Percentiles rank a stretch among this genome's conserved stretches.
Conservation (phyloP, 345 rosid species). For the Dimocarpus longan region DNA sequence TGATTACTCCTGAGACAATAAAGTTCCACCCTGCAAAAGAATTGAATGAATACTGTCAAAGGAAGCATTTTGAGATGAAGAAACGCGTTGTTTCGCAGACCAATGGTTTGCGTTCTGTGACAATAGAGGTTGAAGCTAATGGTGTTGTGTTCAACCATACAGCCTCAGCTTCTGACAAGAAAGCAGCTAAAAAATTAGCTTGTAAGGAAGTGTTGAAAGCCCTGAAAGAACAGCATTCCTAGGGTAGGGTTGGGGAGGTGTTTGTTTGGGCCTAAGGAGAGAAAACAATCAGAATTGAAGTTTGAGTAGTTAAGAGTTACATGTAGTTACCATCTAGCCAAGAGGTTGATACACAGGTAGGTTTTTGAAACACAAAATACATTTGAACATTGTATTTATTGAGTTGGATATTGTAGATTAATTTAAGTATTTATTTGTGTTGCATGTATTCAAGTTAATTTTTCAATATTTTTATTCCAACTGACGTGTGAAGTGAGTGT, state of each 20-base stretch:
- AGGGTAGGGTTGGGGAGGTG: too few relatives aligned
- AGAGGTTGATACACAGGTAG: too few relatives aligned
- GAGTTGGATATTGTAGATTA: too few relatives aligned
- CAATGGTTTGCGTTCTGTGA: constrained; percentile 34
- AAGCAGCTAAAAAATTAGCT: constrained; percentile 62
- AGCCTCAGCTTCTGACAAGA: constrained; percentile 42
- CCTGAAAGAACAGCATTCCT: constrained; percentile 34
- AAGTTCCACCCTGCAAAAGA: constrained; percentile 68
- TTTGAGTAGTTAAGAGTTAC: too few relatives aligned
- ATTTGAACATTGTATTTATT: too few relatives aligned
- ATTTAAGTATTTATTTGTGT: too few relatives aligned
- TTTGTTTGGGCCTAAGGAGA: not conserved
- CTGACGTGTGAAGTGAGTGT: too few relatives aligned
- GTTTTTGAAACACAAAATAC: too few relatives aligned
- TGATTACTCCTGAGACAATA: constrained; percentile 69
- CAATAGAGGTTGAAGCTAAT: constrained; percentile 56
- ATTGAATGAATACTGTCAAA: constrained; percentile 59
- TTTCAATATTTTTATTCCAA: too few relatives aligned
- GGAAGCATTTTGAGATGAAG: constrained; percentile 28
- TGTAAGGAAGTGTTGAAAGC: constrained; percentile 52
- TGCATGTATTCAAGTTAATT: too few relatives aligned
- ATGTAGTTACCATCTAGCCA: too few relatives aligned
- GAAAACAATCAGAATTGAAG: not conserved
- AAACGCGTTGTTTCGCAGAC: constrained; percentile 11
- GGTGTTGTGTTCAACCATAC: constrained; percentile 43